Evolutionary conservation across 1,284 basidiomycete genomes (phyloP).

Genomic region (Leccinum variabile): DNA sequence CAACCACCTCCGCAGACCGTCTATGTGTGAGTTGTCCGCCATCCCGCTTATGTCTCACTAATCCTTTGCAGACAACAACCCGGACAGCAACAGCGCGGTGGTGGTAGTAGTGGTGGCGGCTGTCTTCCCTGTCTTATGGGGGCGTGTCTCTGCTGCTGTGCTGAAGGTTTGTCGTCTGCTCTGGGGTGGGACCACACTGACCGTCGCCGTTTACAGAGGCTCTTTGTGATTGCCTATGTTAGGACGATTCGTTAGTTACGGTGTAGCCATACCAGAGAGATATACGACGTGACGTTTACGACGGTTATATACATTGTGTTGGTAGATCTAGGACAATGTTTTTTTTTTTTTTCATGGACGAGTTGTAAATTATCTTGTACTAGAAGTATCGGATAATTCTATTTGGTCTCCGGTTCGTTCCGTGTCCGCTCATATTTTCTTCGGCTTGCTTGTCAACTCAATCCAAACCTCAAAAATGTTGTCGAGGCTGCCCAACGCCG

Average conservation of each 20-base stretch:
- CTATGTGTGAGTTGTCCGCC: constrained; percentile 53
- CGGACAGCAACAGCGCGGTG: constrained; percentile 43
- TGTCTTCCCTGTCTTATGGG: constrained; percentile 75
- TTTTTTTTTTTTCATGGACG: constrained; percentile 5
- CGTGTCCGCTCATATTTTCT: constrained; percentile 21
- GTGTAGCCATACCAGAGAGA: constrained; percentile 25
- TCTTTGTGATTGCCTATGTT: constrained; percentile 71
- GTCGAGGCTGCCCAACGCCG: constrained; percentile 71
- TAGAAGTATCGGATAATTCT: constrained; percentile 21
- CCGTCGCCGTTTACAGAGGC: constrained; percentile 48
- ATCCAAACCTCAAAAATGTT: constrained; percentile 62
- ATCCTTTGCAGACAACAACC: constrained; percentile 53
- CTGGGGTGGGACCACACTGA: constrained; percentile 5
- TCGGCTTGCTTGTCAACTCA: constrained; percentile 20
- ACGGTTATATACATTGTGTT: constrained; percentile 21
- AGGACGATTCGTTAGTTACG: constrained; percentile 13
- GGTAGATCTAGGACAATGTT: constrained; percentile 9
- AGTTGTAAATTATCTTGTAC: constrained; percentile 37
- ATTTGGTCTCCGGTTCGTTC: constrained; percentile 37
- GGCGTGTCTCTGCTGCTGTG: constrained; percentile 72
- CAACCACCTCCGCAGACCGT: constrained; percentile 72
- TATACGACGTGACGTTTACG: constrained; percentile 7
- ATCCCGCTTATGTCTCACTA: constrained; percentile 1
- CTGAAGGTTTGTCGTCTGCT: constrained; percentile 57
- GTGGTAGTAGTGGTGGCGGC: constrained; percentile 39